Evolutionary conservation across 169 alveolate genomes (phyloP).

Genomic region (Babesia bovis): DNA sequence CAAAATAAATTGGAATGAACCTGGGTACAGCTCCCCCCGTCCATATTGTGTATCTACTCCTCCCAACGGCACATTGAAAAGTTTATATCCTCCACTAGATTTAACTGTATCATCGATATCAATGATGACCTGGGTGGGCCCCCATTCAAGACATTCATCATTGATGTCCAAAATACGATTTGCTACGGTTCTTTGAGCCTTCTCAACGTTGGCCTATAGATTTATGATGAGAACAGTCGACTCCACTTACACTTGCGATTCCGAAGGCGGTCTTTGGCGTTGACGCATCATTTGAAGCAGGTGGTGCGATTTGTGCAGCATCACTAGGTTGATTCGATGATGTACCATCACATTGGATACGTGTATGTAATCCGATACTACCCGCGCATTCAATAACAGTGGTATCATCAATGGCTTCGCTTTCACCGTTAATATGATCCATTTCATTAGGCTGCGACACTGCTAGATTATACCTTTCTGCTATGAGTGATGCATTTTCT

Average conservation of each 20-base stretch:
- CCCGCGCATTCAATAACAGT: too few species aligned
- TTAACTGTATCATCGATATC: constrained; percentile 84
- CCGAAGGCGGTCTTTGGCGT: constrained; percentile 11
- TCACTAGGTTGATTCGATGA: too few species aligned
- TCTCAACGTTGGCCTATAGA: constrained; percentile 11
- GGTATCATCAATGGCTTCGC: too few species aligned
- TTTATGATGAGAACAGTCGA: neutral
- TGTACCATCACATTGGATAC: too few species aligned
- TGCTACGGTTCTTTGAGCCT: neutral
- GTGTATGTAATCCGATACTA: too few species aligned
- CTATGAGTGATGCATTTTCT: too few species aligned
- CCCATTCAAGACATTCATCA: constrained; percentile 62
- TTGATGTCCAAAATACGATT: constrained; percentile 26
- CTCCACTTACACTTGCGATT: constrained; percentile 17
- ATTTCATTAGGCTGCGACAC: too few species aligned
- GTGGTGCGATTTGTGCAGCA: neutral
- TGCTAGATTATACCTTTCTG: too few species aligned
- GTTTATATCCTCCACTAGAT: constrained; percentile 82
- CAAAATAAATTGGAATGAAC: constrained; percentile 78
- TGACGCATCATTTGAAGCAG: neutral
- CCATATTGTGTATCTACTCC: constrained; percentile 84
- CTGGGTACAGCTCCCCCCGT: constrained; percentile 77
- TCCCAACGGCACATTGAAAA: constrained; percentile 80
- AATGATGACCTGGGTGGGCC: constrained; percentile 72
- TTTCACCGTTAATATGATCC: too few species aligned